These are phyloP conservation scores for Betula pendula DNA, from an alignment of 306 rosid genomes.

Conservation along the genomic window DNA sequence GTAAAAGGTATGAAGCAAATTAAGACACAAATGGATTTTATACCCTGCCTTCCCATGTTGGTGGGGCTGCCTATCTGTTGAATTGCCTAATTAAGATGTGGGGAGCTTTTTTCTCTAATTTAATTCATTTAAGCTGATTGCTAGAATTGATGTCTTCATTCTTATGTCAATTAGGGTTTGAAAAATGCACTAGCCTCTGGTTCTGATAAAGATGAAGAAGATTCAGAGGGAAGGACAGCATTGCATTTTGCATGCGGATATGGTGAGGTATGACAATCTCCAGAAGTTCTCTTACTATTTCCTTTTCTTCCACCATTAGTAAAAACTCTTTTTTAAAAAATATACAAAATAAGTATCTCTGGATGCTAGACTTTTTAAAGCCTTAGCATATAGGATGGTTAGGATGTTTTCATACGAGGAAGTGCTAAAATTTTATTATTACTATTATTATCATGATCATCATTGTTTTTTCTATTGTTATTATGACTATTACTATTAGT, in stretches of 20 bases:
- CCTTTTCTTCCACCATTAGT: conserved; percentile 7
- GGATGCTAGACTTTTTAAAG: neutral
- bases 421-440: neutral
- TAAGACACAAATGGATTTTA: neutral
- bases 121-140: conserved; percentile 8
- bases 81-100: conserved; percentile 5
- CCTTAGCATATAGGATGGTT: neutral
- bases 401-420: neutral
- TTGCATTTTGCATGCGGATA: conserved; percentile 98
- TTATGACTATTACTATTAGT: no score
- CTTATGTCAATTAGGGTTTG: conserved; percentile 63
- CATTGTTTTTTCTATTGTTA: neutral
- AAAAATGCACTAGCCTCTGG: conserved; percentile 82
- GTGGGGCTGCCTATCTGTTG: neutral
- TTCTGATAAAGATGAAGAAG: conserved; percentile 92
- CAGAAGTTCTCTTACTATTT: neutral
- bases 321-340: neutral
- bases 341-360: neutral
- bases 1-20: neutral
- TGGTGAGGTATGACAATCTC: conserved; percentile 77
- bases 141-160: conserved; percentile 26
- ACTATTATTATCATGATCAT: neutral
- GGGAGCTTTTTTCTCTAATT: neutral
- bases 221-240: conserved; percentile 96
- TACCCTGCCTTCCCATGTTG: no score